Percentiles rank a stretch among this genome's conserved stretches.
Evolutionary conservation across 768 basidiomycete genomes (phyloP).

Genomic region (Strobilomyces echinocephalus): DNA sequence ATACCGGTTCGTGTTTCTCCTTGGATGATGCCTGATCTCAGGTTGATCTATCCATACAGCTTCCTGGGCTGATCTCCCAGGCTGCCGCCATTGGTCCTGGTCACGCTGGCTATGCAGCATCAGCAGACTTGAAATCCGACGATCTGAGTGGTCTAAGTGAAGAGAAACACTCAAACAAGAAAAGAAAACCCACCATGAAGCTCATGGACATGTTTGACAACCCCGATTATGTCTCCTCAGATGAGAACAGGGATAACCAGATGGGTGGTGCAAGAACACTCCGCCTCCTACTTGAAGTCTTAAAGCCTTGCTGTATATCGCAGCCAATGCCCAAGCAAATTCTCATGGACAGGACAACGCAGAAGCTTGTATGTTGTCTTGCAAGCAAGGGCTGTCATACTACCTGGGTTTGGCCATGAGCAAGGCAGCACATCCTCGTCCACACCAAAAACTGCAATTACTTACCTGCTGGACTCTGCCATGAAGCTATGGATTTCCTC

Average conservation of each 20-base stretch:
- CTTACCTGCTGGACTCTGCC: not conserved
- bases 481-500: not conserved
- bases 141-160: no score
- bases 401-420: not conserved
- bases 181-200: no score
- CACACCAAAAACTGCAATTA: not conserved
- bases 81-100: no score
- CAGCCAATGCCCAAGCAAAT: not conserved
- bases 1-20: not conserved
- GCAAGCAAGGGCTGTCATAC: not conserved
- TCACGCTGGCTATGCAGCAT: no score
- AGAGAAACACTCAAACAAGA: no score
- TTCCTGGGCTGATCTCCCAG: no score
- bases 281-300: not conserved
- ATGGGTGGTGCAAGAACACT: not conserved
- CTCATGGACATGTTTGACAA: no score
- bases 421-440: not conserved
- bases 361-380: not conserved
- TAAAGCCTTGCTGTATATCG: not conserved
- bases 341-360: not conserved
- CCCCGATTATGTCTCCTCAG: not conserved
- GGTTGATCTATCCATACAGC: no score
- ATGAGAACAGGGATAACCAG: not conserved
- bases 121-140: no score
- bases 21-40: no score